These are phyloP conservation scores for Tilletia caries DNA, from an alignment of 1,284 basidiomycete species.

Conservation along the genomic window DNA sequence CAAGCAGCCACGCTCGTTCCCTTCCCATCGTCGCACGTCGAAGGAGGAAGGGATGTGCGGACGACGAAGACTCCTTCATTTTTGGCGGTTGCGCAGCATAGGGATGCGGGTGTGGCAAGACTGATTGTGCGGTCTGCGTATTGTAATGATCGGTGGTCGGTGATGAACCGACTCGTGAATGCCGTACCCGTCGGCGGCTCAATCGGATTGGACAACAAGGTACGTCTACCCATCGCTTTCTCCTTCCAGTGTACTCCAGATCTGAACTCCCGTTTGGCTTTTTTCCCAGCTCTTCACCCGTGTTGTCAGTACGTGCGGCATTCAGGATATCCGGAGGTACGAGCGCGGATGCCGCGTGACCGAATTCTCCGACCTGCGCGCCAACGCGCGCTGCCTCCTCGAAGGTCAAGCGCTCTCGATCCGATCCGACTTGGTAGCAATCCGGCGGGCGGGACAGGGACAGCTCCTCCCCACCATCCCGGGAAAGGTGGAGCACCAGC, in stretches of 20 bases:
- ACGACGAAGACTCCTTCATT: background rate
- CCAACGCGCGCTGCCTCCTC: slow-evolving; percentile 19
- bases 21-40: too few species aligned
- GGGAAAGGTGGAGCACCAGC: background rate
- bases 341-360: slow-evolving; percentile 18
- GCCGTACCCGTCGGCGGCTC: background rate
- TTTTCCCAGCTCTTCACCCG: slow-evolving; percentile 5
- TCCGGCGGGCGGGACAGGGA: background rate
- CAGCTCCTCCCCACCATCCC: too few species aligned
- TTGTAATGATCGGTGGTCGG: slow-evolving; percentile 4
- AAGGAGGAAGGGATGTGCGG: background rate
- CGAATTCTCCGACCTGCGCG: slow-evolving; percentile 18
- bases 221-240: background rate
- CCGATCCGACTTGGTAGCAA: background rate
- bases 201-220: slow-evolving; percentile 12
- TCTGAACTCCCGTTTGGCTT: background rate
- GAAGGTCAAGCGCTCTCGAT: slow-evolving; percentile 21
- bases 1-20: background rate
- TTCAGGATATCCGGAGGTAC: slow-evolving; percentile 14
- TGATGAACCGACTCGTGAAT: background rate
- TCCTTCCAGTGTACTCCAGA: background rate
- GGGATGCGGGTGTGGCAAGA: background rate
- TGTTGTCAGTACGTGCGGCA: background rate
- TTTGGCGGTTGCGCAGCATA: background rate
- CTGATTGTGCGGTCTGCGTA: background rate